Evolutionary conservation across 2,329 filamentous ascomycete species (phyloP).

Genomic region (Cytospora paraplurivora): DNA sequence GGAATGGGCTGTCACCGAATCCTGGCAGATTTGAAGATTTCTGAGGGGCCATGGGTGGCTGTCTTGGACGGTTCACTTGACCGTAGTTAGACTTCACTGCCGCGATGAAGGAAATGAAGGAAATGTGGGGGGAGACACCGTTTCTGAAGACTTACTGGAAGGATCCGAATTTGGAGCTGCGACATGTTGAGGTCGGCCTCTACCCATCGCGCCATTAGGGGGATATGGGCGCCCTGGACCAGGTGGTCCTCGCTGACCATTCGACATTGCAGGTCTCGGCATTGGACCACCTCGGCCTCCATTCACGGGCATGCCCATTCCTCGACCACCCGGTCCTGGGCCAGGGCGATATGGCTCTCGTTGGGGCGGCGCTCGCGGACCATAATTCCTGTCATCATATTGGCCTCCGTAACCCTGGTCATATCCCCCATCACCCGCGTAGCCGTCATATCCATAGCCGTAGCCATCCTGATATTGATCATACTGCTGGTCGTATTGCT

Average conservation of each 20-base stretch:
- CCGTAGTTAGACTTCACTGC: constrained; percentile 28
- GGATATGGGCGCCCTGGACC: constrained; percentile 40
- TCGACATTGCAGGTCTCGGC: constrained; percentile 44
- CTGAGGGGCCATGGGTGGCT: constrained; percentile 32
- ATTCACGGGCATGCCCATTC: constrained; percentile 45
- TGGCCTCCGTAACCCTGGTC: constrained; percentile 41
- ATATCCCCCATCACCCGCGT: constrained; percentile 42
- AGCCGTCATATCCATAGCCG: constrained; percentile 48
- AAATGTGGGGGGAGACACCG: not conserved
- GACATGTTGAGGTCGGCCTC: constrained; percentile 45
- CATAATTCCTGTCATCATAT: constrained; percentile 50
- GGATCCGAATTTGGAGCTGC: constrained; percentile 45
- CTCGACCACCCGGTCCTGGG: constrained; percentile 42
- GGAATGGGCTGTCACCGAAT: constrained; percentile 46
- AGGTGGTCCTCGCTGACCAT: constrained; percentile 40
- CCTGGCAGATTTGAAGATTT: constrained; percentile 36
- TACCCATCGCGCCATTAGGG: constrained; percentile 38
- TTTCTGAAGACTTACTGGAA: constrained; percentile 39
- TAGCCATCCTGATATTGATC: constrained; percentile 51
- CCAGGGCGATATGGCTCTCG: constrained; percentile 50
- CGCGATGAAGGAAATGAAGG: constrained; percentile 19
- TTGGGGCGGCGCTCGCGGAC: constrained; percentile 45
- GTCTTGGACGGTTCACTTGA: constrained; percentile 35
- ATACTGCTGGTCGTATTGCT: constrained; percentile 47
- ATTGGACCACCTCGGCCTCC: constrained; percentile 50